Evolutionary conservation across 371 early-diverging fungal species (phyloP), one percentile per base, ranked within the genome.

Genomic region (Lichtheimia ramosa): DNA sequence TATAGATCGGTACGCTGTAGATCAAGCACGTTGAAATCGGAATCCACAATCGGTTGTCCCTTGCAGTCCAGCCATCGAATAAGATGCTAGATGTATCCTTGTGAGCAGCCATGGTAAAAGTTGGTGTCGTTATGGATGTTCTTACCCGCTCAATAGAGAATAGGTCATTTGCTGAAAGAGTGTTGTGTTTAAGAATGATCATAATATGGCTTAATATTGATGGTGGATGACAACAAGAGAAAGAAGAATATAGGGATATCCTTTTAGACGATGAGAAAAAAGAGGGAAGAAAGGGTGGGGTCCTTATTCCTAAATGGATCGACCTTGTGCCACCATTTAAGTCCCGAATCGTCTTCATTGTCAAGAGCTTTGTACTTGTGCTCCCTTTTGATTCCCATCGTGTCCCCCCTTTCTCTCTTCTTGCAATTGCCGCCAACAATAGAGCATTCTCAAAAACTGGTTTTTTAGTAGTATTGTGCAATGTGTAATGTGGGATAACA

Each of bases 71-170:
- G 27, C 67, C 67, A 66, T 58, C 67, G 62, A 27, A 66, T 40
- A 46, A 66, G 59, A 23, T 43, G 62, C 67, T 66, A 58, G 46
- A 16, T 18, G 46, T 10, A 46, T 18, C n/a, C n/a, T 7, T 46
- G 10, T 46, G 10, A 46, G 16, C 46, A 46, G 2, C 21, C 21
- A 18, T n/a, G 46, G 7, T 46, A 46, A 6, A 1, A 50, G 13
- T 20, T 50, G 51, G 21, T 25, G 21, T 25, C 2, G 28, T 40
- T 18, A 7, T 16, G 21, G 28, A 39, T 43, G 21, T 10, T 24
- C 49, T 62, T 63, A 68, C 68, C 56, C 68, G 51, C 62, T 68
- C 68, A 54, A 68, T 68, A 42, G 52, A 42, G 49, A 68, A 68
- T 1, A 68, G 52, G 40, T 68, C 68, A 20, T 63, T 48, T 5